Base-by-base conservation (phyloP, 2,329 filamentous ascomycete genomes). In the Talaromyces piceae region DNA sequence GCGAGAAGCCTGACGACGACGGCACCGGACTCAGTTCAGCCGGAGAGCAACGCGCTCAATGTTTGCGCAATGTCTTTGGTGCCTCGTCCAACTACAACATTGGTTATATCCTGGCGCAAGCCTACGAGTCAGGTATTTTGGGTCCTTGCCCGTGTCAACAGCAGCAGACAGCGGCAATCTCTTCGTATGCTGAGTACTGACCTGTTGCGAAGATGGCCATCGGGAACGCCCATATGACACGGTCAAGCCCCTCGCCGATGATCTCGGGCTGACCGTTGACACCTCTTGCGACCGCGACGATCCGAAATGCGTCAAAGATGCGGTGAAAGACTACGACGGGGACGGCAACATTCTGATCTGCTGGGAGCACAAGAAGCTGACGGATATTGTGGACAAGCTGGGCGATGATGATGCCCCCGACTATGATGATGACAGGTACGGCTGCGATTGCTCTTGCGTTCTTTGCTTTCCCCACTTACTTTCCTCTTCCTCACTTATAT, bases 311-410 rank as follows among this genome's bases (percentile, higher is more conserved):
- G 81, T 83, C 16, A 68, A 69, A 20, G 63, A 79, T 4, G 69
- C 69, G 0, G 73, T 83, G 1, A 58, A 77, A 1, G 56, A 57
- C 5, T 81, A 80, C 54, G 51, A 59, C 0, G 76, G 77, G 0
- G 52, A 61, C 0, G 78, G 78, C 1, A 84, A 84, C 56, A 77
- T 84, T 44, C 63, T 84, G 41, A 77, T 84, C 52, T 82, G 79
- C 67, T 83, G 80, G 80, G 76, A 83, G 58, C 81, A 84, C 60
- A 68, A 73, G 47, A 66, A 68, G 16, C 62, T 83, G 45, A 73
- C 69, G 28, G 70, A 79, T 54, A 77, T 84, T 57, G 75, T 72
- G 2, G 57, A 77, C 55, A 65, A 68, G 13, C 61, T 84, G 16
- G 81, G 81, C 0, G 77, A 73, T 49, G 60, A 72, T 6, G 58